Evolutionary conservation across 2,329 filamentous ascomycete species (phyloP), one percentile per base, ranked within the genome.

Genomic region (Ophiostoma australiae): DNA sequence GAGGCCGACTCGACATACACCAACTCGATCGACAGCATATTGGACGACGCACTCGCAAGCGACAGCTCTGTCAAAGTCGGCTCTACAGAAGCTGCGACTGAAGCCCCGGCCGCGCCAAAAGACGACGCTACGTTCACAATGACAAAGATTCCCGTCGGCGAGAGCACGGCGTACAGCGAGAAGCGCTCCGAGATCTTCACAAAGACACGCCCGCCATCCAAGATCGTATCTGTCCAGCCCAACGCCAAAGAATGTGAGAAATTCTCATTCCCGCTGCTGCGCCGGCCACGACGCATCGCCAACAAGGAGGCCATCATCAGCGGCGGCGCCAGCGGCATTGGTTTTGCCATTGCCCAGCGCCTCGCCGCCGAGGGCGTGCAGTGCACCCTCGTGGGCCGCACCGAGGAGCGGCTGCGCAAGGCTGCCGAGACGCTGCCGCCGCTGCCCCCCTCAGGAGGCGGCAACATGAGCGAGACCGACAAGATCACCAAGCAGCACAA

Each of bases 251-350:
- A 67, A 11, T 31, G n/a, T 23, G 66, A 67, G 10, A 67, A 67
- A 5, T 48, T 44, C 39, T 48, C 41, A 10, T 67, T 44, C 23
- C 35, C 66, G 66, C 79, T 87, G 70, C 76, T 76, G 61, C 83
- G 84, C 71, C 85, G 39, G n/a, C 20, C 66, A 41, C 66, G 66
- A 15, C 37, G 39, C 37, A 41, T 67, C 23, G 3, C 13, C n/a
- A 31, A 67, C 37, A 67, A 41, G 85, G 73, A 83, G 81, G 85
- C 82, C 77, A 82, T 91, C 76, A 83, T 93, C 69, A 91, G 90
- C 2, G 91, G 91, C 67, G 90, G 85, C 27, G 90, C 89, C 63
- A 87, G 89, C 27, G 87, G 89, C 70, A 92, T 93, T 75, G 91
- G 91, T 65, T 82, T 84, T 61, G 86, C 87, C 69, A 90, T 93